Evolutionary conservation across 1,284 basidiomycete species (phyloP), one percentile per base, ranked within the genome.

Genomic region (Leccinum idahoense): DNA sequence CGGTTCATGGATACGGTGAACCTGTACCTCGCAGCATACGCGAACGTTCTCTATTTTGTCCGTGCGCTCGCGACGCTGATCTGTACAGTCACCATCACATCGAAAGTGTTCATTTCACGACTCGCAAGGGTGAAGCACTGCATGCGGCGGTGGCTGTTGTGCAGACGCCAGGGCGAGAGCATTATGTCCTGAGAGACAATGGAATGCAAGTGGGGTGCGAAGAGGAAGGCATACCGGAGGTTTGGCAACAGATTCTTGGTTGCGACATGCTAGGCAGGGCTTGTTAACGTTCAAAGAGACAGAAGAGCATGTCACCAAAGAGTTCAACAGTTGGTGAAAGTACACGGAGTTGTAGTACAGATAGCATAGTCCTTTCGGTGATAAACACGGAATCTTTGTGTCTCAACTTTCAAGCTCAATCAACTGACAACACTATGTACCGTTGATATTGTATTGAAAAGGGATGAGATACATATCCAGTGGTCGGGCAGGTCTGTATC

Each of bases 161-260:
- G 5, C 88, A 88, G 69, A 91, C 89, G 0, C 83, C 84, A 4
- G 77, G 76, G 41, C 75, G 88, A 63, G 87, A 87, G 70, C 89
- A 89, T 69, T 86, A 79, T 67, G 78, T 90, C 49, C 70, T 91
- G 62, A 82, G 80, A 62, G 87, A 90, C 63, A 91, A 88, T 64
- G 89, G 89, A 3, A 86, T 89, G 84, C 83, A 88, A 67, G 79
- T 91, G 23, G 89, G 89, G 11, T 86, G 83, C 63, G 89, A 91
- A 70, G 89, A 91, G 69, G 86, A 88, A 12, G 88, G 88, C 0
- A 77, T 90, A 20, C 80, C 81, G 10, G 64, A 69, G 2, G 76
- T 86, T 10, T 91, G 89, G 89, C 85, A 79, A 77, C 67, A 77
- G 57, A 69, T 89, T 51, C 65, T 91, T 15, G 73, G 77, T 1